These are phyloP conservation scores for Globisporangium carolinianum DNA, from an alignment of 352 stramenopile genomes.

Conservation along the genomic window DNA sequence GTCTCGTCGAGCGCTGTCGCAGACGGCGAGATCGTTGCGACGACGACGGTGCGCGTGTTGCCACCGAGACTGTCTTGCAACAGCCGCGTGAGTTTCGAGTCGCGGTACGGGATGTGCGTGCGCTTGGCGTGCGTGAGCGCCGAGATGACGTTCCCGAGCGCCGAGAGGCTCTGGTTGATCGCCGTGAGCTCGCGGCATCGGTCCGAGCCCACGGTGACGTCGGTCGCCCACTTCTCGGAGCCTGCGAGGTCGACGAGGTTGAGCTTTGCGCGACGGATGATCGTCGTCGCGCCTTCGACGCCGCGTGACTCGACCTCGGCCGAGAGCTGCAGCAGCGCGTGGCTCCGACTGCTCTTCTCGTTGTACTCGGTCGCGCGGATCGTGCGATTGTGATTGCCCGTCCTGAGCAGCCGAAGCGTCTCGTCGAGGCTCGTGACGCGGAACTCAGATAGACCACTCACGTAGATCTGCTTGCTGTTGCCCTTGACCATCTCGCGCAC, in stretches of 20 bases:
- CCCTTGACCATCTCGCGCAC: constrained; percentile 71
- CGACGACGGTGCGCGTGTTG: constrained; percentile 87
- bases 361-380: constrained; percentile 87
- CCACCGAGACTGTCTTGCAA: constrained; percentile 76
- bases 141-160: constrained; percentile 86
- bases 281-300: constrained; percentile 53
- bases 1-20: constrained; percentile 78
- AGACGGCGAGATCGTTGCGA: constrained; percentile 86
- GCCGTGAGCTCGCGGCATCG: constrained; percentile 85
- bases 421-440: constrained; percentile 74
- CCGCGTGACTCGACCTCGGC: constrained; percentile 75
- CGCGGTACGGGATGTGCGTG: constrained; percentile 93
- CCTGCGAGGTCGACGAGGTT: constrained; percentile 91
- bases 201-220: constrained; percentile 53
- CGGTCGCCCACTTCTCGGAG: constrained; percentile 88
- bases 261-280: constrained; percentile 77
- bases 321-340: constrained; percentile 80
- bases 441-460: constrained; percentile 88
- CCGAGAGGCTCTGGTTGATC: constrained; percentile 90
- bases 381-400: constrained; percentile 78
- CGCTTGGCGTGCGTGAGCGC: constrained; percentile 63
- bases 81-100: constrained; percentile 96
- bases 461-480: constrained; percentile 82
- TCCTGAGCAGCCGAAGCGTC: constrained; percentile 66
- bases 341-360: constrained; percentile 79